Conservation (phyloP, 2,329 filamentous ascomycete genomes). For the Hypoxylon sp. region DNA sequence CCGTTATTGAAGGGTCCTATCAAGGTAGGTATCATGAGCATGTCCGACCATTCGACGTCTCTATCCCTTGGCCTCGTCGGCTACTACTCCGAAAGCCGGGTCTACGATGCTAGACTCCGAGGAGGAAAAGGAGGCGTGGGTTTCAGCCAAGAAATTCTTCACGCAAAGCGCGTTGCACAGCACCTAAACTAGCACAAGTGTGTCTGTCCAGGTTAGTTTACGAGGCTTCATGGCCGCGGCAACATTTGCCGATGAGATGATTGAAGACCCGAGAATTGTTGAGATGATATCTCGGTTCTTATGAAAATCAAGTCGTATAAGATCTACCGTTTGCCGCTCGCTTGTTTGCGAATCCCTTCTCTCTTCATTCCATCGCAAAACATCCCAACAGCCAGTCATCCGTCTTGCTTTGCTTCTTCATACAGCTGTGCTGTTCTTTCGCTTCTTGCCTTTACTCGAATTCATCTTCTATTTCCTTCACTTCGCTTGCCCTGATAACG, state of each 20-base stretch:
- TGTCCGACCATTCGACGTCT: slow-evolving; percentile 17
- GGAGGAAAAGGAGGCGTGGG: slow-evolving; percentile 31
- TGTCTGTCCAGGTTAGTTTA: slow-evolving; percentile 10
- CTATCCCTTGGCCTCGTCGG: slow-evolving; percentile 20
- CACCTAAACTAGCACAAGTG: slow-evolving; percentile 36
- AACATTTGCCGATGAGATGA: slow-evolving; percentile 27
- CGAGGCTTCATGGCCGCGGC: slow-evolving; percentile 24
- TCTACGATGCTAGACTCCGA: slow-evolving; percentile 20
- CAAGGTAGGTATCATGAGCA: slow-evolving; percentile 25
- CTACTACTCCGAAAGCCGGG: slow-evolving; percentile 18
- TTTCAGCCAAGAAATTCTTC: slow-evolving; percentile 46
- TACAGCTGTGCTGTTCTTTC: slow-evolving; percentile 53
- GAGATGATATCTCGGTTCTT: slow-evolving; percentile 38
- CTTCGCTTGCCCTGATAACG: slow-evolving; percentile 17
- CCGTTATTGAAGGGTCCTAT: slow-evolving; percentile 33
- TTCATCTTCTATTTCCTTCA: slow-evolving; percentile 30
- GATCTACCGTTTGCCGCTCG: slow-evolving; percentile 42
- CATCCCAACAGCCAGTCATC: slow-evolving; percentile 33
- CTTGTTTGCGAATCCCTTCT: slow-evolving; percentile 32
- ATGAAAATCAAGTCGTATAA: slow-evolving; percentile 47
- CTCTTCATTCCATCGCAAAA: slow-evolving; percentile 40
- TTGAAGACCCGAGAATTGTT: slow-evolving; percentile 15
- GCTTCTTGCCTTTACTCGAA: slow-evolving; percentile 45
- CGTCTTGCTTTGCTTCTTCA: slow-evolving; percentile 25
- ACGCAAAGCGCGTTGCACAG: slow-evolving; percentile 44